Evolutionary conservation across 768 basidiomycete genomes (phyloP).

Genomic region (Leccinum sublutescens): DNA sequence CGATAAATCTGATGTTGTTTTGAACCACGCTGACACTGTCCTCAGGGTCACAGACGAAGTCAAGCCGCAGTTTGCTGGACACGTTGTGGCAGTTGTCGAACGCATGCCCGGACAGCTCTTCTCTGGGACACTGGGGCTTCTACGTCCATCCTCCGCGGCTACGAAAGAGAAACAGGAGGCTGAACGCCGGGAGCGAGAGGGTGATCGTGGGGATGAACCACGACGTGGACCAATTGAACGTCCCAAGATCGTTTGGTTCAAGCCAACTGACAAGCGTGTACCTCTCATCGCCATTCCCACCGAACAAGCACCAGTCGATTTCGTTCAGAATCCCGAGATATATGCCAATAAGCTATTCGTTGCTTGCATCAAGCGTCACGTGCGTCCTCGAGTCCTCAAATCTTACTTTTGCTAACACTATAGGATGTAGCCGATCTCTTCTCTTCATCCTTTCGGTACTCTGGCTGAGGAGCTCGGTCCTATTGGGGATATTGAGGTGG

Average conservation of each 20-base stretch:
- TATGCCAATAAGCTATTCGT: slow-evolving; percentile 93
- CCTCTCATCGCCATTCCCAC: slow-evolving; percentile 98
- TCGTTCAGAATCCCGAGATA: slow-evolving; percentile 89
- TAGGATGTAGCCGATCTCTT: slow-evolving; percentile 74
- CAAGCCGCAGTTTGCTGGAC: slow-evolving; percentile 97
- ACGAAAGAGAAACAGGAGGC: slow-evolving; percentile 99
- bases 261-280: slow-evolving; percentile 98
- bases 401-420: slow-evolving; percentile 17
- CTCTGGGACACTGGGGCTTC: slow-evolving; percentile 92
- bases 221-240: slow-evolving; percentile 78
- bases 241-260: slow-evolving; percentile 99
- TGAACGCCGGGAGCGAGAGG: slow-evolving; percentile 95
- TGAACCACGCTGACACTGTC: slow-evolving; percentile 11
- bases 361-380: slow-evolving; percentile 97
- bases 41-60: slow-evolving; percentile 92
- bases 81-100: slow-evolving; percentile 99
- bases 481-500: slow-evolving; percentile 98
- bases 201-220: slow-evolving; percentile 84
- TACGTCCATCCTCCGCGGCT: slow-evolving; percentile 94
- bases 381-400: slow-evolving; percentile 40
- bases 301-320: slow-evolving; percentile 95
- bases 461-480: slow-evolving; percentile 96
- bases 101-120: slow-evolving; percentile 99
- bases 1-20: slow-evolving; percentile 24
- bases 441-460: slow-evolving; percentile 97